These are phyloP conservation scores for Peronosclerospora sorghi DNA, from an alignment of 352 stramenopile genomes.

Conservation along the genomic window DNA sequence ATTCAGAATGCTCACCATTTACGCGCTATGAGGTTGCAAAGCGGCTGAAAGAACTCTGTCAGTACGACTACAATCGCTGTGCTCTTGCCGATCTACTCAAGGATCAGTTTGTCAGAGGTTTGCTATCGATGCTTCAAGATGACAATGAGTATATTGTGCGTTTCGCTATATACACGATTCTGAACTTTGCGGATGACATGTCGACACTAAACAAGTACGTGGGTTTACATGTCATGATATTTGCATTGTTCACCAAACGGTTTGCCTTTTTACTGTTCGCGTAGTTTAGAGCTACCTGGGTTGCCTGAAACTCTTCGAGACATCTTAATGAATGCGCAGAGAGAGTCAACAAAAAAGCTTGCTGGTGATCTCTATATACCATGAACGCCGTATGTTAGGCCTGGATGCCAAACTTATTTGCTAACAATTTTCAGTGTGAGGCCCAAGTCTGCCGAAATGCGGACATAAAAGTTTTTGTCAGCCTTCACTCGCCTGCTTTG, in stretches of 20 bases:
- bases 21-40: constrained; percentile 61
- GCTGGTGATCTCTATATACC: constrained; percentile 48
- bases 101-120: constrained; percentile 35
- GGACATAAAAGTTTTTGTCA: background rate
- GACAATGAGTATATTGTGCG: constrained; percentile 65
- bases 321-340: constrained; percentile 47
- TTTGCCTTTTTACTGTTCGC: background rate
- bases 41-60: constrained; percentile 64
- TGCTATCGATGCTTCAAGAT: constrained; percentile 58
- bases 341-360: constrained; percentile 64
- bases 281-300: constrained; percentile 41
- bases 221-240: background rate
- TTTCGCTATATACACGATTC: constrained; percentile 61
- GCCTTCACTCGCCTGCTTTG: constrained; percentile 9
- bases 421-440: no score
- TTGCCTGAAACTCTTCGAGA: constrained; percentile 48
- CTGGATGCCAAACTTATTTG: constrained; percentile 1
- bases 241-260: constrained; percentile 1
- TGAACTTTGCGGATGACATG: constrained; percentile 53
- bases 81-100: constrained; percentile 29
- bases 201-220: constrained; percentile 36
- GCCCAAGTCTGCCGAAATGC: no score
- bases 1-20: constrained; percentile 28
- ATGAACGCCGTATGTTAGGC: constrained; percentile 42
- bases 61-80: constrained; percentile 38